Base-by-base conservation (phyloP, 257 asterid species). In the Thymus quinquecostatus region DNA sequence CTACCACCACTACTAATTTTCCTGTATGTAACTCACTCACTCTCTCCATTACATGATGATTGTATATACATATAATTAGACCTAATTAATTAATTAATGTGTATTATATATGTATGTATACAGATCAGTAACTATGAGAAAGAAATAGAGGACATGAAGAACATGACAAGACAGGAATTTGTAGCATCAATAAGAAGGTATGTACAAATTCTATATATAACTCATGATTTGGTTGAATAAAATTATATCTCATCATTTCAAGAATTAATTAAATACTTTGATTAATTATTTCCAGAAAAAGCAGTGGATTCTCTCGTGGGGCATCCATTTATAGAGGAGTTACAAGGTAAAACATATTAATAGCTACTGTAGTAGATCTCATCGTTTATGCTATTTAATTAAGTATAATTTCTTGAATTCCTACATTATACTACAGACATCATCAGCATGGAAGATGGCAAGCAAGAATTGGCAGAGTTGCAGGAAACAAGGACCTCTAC, bases 371-470 rank as follows among this genome's bases (percentile, higher is more conserved):
- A 21, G 21, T 21, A 21, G 21, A 21, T 21, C 21, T 21, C 21
- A 21, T 21, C 21, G 0, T 21, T 21, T 21, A 21, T 21, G 21
- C 21, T 21, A 21, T 21, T 21, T 21, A 21, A 21, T 21, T 21
- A 21, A 21, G 21, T 21, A 21, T 21, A 21, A 21, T 21, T 21
- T 21, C 21, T 21, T 21, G 21, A 21, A 21, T 21, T 21, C 21
- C 21, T 21, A 21, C 21, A 21, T 21, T 21, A 21, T 21, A 21
- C 21, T 21, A 21, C 77, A 92, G 98, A 68, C 97, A 92, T 68
- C 98, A 92, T 66, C 98, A 92, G 29, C 97, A 92, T 71, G 96
- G 98, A 77, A 89, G 96, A 79, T 92, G 98, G 98, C 98, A 92
- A 79, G 98, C 96, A 65, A 87, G 98, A 70, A 92, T 89, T 57